Conservation (phyloP, 2,329 filamentous ascomycete genomes). For the Trichoderma atrobrunneum region DNA sequence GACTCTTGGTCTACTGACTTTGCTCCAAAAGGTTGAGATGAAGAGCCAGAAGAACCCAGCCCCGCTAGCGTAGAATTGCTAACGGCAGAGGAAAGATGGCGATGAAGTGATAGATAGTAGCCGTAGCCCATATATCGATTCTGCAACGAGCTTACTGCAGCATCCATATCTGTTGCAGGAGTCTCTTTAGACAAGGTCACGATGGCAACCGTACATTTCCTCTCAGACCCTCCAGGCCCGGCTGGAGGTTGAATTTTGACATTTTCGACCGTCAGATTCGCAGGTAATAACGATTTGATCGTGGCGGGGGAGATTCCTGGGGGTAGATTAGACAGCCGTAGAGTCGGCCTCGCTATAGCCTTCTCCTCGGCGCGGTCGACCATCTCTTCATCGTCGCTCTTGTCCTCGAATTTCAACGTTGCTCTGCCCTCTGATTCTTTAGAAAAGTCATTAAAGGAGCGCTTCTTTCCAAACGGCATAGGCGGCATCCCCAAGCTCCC, state of each 20-base stretch:
- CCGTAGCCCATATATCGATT: constrained; percentile 84
- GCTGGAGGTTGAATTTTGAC: constrained; percentile 65
- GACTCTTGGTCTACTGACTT: constrained; percentile 54
- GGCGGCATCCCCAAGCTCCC: constrained; percentile 59
- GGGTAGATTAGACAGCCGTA: constrained; percentile 60
- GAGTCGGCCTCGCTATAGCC: constrained; percentile 59
- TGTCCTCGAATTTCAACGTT: constrained; percentile 39
- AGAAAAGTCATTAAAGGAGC: constrained; percentile 46
- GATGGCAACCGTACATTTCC: constrained; percentile 73
- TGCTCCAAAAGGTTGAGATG: constrained; percentile 73
- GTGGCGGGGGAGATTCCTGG: constrained; percentile 58
- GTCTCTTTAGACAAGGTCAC: constrained; percentile 79
- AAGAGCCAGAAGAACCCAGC: constrained; percentile 39
- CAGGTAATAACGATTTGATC: constrained; percentile 58
- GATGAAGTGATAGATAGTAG: constrained; percentile 74
- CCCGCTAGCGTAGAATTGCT: constrained; percentile 40
- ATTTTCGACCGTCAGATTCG: constrained; percentile 64
- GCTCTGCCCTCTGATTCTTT: constrained; percentile 32
- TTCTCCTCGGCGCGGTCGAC: constrained; percentile 52
- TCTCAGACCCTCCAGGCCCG: constrained; percentile 54
- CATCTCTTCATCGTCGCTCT: constrained; percentile 57
- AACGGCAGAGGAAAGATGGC: constrained; percentile 77
- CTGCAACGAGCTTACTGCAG: constrained; percentile 72
- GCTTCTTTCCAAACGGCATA: constrained; percentile 51
- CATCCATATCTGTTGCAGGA: constrained; percentile 78